A percentile compares a stretch with the other conserved stretches of the same genome.
phyloP scores from a whole-genome alignment of 2,329 filamentous ascomycete genomes.

The Aspergillus sp. region DNA sequence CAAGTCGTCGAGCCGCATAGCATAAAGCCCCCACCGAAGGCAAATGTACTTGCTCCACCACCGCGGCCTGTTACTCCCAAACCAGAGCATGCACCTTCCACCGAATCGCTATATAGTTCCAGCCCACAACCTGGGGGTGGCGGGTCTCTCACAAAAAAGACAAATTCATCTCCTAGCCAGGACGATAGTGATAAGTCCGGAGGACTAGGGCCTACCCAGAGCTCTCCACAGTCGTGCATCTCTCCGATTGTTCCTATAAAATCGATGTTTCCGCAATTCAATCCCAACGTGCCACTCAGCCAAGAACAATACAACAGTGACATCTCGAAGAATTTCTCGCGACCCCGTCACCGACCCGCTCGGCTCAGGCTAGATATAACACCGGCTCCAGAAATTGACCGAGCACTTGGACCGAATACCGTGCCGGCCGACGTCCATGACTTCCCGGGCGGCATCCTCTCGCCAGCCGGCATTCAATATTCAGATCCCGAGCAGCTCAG shows the following conservation, averaged over 20 bases:
- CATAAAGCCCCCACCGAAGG: slow-evolving; percentile 27
- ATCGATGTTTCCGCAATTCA: slow-evolving; percentile 48
- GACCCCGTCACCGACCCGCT: slow-evolving; percentile 24
- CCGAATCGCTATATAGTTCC: slow-evolving; percentile 15
- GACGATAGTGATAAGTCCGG: not conserved
- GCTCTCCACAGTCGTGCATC: slow-evolving; percentile 8
- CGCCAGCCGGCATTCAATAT: slow-evolving; percentile 35
- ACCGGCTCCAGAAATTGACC: slow-evolving; percentile 36
- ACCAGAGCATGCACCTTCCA: slow-evolving; percentile 15
- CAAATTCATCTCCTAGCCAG: not conserved
- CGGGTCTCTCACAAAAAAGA: not conserved
- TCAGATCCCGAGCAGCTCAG: slow-evolving; percentile 42
- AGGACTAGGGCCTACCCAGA: not conserved
- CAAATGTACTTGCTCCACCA: slow-evolving; percentile 17
- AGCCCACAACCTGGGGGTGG: slow-evolving; percentile 2
- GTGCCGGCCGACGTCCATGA: slow-evolving; percentile 45
- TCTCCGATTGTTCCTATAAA: slow-evolving; percentile 41
- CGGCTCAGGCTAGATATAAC: slow-evolving; percentile 27
- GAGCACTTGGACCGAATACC: slow-evolving; percentile 39
- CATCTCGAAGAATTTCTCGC: slow-evolving; percentile 16
- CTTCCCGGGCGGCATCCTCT: slow-evolving; percentile 39
- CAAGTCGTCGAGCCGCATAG: slow-evolving; percentile 38
- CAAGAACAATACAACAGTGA: slow-evolving; percentile 40
- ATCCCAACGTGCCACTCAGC: slow-evolving; percentile 37
- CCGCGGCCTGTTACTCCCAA: slow-evolving; percentile 19